Evolutionary conservation across 1,284 basidiomycete species (phyloP).

Genomic region (Peniophora sp.): DNA sequence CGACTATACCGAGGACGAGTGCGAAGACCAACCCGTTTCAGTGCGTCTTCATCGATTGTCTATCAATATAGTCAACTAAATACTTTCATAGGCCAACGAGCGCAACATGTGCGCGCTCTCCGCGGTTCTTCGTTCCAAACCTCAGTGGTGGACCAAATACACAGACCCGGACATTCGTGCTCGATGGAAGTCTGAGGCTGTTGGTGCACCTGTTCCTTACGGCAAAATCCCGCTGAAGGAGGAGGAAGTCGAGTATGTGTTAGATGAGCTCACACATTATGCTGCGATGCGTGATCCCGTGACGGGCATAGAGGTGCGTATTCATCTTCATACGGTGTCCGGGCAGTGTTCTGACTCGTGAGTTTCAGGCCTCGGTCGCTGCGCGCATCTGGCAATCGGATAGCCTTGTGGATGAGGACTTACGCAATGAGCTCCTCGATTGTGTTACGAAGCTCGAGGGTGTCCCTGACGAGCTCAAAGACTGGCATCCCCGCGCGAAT

Average conservation of each 20-base stretch:
- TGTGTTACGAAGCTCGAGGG: conserved; percentile 3
- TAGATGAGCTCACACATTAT: background rate
- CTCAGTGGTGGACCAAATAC: background rate
- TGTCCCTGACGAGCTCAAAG: conserved; percentile 10
- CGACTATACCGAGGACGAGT: no score
- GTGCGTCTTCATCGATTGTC: no score
- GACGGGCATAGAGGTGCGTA: background rate
- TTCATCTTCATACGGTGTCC: no score
- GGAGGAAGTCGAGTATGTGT: background rate
- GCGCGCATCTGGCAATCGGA: background rate
- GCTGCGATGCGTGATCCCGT: background rate
- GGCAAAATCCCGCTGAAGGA: background rate
- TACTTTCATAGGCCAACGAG: background rate
- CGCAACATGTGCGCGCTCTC: background rate
- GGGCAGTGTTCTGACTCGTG: background rate
- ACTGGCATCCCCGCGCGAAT: conserved; percentile 11
- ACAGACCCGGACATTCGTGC: background rate
- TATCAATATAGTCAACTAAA: no score
- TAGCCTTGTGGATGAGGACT: background rate
- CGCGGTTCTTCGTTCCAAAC: background rate
- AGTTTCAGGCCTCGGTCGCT: background rate
- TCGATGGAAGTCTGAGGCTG: background rate
- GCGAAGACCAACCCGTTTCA: no score
- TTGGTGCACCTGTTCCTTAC: background rate
- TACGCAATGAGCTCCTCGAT: background rate